These are phyloP conservation scores for Chlamydomonas sp. DNA, from an alignment of 139 green algal species.

Conservation along the genomic window DNA sequence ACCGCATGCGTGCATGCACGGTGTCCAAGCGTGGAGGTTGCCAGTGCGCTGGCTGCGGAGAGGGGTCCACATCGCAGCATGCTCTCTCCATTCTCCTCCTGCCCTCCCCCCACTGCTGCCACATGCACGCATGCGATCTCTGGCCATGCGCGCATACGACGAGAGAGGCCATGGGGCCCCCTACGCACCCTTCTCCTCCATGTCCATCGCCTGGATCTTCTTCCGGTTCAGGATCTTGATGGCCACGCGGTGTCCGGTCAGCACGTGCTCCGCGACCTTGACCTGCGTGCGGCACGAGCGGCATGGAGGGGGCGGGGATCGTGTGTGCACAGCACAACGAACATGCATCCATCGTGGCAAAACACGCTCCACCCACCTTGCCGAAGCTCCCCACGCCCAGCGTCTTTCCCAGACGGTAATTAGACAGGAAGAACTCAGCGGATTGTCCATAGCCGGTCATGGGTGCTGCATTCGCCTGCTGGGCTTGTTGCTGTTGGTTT, in stretches of 20 bases:
- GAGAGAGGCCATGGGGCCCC: not conserved
- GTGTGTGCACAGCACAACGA: not conserved
- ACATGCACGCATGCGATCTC: too few relatives aligned
- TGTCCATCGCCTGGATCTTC: slow-evolving; percentile 99
- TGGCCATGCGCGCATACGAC: too few relatives aligned
- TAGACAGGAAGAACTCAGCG: slow-evolving; percentile 84
- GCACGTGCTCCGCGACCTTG: slow-evolving; percentile 94
- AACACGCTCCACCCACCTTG: slow-evolving; percentile 59
- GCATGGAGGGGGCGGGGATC: not conserved
- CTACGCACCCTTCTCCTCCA: slow-evolving; percentile 93
- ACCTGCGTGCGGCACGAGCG: slow-evolving; percentile 51
- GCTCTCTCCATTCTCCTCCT: too few relatives aligned
- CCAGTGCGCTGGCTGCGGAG: too few relatives aligned
- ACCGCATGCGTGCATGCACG: too few relatives aligned
- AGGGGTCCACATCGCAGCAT: too few relatives aligned
- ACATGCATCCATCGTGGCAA: not conserved
- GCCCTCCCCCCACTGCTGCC: too few relatives aligned
- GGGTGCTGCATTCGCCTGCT: not conserved
- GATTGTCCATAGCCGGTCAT: slow-evolving; percentile 24
- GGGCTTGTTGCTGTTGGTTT: not conserved
- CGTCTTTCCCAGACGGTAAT: slow-evolving; percentile 96
- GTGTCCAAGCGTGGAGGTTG: too few relatives aligned
- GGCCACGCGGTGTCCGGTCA: slow-evolving; percentile 96
- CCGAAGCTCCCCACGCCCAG: slow-evolving; percentile 98
- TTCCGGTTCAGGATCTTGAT: slow-evolving; percentile 99